phyloP scores from a whole-genome alignment of 1,284 basidiomycete genomes.

The Trametes polyzona region DNA sequence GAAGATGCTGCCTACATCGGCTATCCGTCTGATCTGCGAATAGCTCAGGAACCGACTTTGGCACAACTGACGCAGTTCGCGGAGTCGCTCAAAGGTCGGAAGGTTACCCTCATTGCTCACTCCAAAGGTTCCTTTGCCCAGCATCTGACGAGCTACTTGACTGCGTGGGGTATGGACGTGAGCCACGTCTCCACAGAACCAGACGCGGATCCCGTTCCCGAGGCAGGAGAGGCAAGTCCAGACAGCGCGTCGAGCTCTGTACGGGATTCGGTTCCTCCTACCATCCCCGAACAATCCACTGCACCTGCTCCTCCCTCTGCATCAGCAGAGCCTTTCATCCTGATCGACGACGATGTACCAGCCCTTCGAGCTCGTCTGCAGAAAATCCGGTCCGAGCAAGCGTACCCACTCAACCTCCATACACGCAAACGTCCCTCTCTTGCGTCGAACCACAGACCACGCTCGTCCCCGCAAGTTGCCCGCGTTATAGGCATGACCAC shows the following conservation, averaged over 20 bases:
- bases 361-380: slow-evolving; percentile 47
- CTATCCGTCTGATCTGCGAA: slow-evolving; percentile 45
- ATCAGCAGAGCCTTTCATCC: slow-evolving; percentile 60
- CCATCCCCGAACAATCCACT: slow-evolving; percentile 13
- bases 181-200: slow-evolving; percentile 75
- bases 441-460: slow-evolving; percentile 66
- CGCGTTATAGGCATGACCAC: slow-evolving; percentile 50
- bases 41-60: slow-evolving; percentile 73
- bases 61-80: slow-evolving; percentile 79
- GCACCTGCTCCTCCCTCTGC: slow-evolving; percentile 13
- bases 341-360: slow-evolving; percentile 62
- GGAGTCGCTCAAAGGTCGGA: slow-evolving; percentile 81
- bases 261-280: slow-evolving; percentile 14
- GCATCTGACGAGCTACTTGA: slow-evolving; percentile 88
- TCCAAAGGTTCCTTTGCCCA: slow-evolving; percentile 85
- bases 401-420: slow-evolving; percentile 46
- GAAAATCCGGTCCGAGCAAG: slow-evolving; percentile 61
- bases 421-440: slow-evolving; percentile 77
- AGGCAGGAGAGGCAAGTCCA: slow-evolving; percentile 17
- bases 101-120: slow-evolving; percentile 81
- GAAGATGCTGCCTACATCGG: slow-evolving; percentile 53
- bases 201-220: slow-evolving; percentile 45
- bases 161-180: slow-evolving; percentile 94
- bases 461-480: slow-evolving; percentile 77
- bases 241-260: slow-evolving; percentile 15